These are phyloP conservation scores for Eleusine indica DNA, from an alignment of 176 grass and related monocot genomes.

Conservation along the genomic window DNA sequence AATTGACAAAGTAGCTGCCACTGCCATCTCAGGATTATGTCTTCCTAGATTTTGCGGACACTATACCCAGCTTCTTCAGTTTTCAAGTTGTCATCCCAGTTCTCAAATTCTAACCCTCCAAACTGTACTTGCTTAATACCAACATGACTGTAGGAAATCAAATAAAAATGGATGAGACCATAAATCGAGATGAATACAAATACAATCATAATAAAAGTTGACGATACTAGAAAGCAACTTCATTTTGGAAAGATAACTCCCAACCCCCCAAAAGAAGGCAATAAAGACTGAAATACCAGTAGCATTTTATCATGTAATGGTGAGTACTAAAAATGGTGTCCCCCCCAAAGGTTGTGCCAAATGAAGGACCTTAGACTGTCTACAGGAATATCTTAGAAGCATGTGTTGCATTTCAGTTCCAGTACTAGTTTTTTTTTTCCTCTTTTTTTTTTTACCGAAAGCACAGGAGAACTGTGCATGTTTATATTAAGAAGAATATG, in stretches of 20 bases:
- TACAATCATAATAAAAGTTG: slow-evolving; percentile 7
- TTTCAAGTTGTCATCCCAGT: slow-evolving; percentile 77
- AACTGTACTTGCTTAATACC: slow-evolving; percentile 90
- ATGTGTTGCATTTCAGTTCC: background rate
- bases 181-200: slow-evolving; percentile 8
- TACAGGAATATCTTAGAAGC: background rate
- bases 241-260: background rate
- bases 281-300: background rate
- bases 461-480: too few relatives aligned
- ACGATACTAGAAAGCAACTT: slow-evolving; percentile 10
- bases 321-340: background rate
- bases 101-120: slow-evolving; percentile 76
- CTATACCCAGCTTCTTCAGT: slow-evolving; percentile 77
- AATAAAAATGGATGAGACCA: slow-evolving; percentile 43
- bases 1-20: slow-evolving; percentile 29
- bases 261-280: background rate
- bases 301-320: slow-evolving; percentile 9
- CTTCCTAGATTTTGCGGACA: slow-evolving; percentile 67
- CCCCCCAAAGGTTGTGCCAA: background rate
- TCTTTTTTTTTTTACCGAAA: too few relatives aligned
- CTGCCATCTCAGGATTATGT: slow-evolving; percentile 19
- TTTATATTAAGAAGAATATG: too few relatives aligned
- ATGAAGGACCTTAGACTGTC: background rate
- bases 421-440: too few relatives aligned
- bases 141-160: slow-evolving; percentile 60